Percentiles rank a stretch among this genome's conserved stretches.
Evolutionary conservation across 371 early-diverging fungal genomes (phyloP).

Genomic region (Cladochytrium tenue): DNA sequence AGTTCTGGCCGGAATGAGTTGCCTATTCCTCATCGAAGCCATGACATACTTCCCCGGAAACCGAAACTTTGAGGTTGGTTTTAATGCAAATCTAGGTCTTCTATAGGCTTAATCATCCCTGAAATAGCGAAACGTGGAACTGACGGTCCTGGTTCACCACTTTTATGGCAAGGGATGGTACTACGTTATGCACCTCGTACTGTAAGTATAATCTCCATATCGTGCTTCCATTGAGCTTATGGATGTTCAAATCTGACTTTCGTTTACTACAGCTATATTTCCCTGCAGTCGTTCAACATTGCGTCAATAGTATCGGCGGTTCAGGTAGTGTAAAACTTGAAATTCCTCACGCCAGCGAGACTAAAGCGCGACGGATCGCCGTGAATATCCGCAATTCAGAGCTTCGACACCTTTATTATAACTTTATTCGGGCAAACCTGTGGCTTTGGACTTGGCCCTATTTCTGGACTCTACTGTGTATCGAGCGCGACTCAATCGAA

Average conservation of each 20-base stretch:
- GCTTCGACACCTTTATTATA: constrained; percentile 42
- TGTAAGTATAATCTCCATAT: constrained; percentile 17
- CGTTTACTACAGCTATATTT: constrained; percentile 26
- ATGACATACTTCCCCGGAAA: constrained; percentile 53
- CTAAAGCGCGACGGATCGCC: background rate
- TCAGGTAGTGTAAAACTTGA: constrained; percentile 29
- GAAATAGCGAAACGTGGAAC: constrained; percentile 46
- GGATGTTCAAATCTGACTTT: background rate
- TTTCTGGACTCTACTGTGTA: constrained; percentile 41
- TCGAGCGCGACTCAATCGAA: constrained; percentile 21
- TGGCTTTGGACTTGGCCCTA: constrained; percentile 39
- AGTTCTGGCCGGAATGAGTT: constrained; percentile 36
- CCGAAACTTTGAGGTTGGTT: constrained; percentile 41
- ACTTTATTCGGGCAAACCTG: constrained; percentile 43
- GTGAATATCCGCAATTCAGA: constrained; percentile 13
- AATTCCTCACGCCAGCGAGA: background rate
- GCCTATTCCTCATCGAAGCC: constrained; percentile 44
- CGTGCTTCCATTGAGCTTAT: background rate
- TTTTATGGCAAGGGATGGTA: constrained; percentile 51
- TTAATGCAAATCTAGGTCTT: background rate
- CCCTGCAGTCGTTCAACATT: constrained; percentile 46
- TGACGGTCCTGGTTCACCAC: constrained; percentile 54
- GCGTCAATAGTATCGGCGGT: constrained; percentile 48
- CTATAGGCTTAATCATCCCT: background rate
- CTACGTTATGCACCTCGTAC: constrained; percentile 45